A percentile compares a stretch with the other conserved stretches of the same genome.
Evolutionary conservation across 2,329 filamentous ascomycete species (phyloP).

Genomic region (Mycosphaerella arachidis): DNA sequence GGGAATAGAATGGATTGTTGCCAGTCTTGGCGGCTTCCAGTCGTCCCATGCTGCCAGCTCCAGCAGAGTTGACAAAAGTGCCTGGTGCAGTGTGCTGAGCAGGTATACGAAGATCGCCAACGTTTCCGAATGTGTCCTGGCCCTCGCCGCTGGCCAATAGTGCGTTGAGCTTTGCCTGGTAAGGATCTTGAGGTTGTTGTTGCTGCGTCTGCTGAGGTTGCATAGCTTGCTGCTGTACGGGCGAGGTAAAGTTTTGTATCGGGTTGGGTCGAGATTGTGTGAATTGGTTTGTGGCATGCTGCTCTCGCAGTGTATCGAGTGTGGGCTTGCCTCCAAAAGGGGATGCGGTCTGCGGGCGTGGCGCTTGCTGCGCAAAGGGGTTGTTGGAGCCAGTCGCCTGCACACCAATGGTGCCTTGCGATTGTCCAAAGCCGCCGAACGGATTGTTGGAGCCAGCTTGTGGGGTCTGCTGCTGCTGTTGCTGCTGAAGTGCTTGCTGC

Average conservation of each 20-base stretch:
- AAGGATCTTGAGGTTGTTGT: slow-evolving; percentile 47
- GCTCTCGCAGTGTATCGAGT: slow-evolving; percentile 73
- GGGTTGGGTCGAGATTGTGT: slow-evolving; percentile 48
- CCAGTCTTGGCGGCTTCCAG: slow-evolving; percentile 66
- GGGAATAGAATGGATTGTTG: slow-evolving; percentile 87
- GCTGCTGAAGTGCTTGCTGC: slow-evolving; percentile 52
- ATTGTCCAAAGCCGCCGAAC: slow-evolving; percentile 63
- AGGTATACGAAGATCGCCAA: slow-evolving; percentile 91
- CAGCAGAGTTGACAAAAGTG: slow-evolving; percentile 93
- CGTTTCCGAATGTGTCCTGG: slow-evolving; percentile 95
- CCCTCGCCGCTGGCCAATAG: slow-evolving; percentile 84
- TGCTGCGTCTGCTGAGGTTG: slow-evolving; percentile 46
- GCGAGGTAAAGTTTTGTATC: slow-evolving; percentile 31
- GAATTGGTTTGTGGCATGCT: slow-evolving; percentile 68
- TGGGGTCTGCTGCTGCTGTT: slow-evolving; percentile 47
- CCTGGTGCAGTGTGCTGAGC: slow-evolving; percentile 94
- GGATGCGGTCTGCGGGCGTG: slow-evolving; percentile 52
- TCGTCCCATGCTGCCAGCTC: slow-evolving; percentile 63
- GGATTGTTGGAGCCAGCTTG: slow-evolving; percentile 90
- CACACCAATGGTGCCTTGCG: slow-evolving; percentile 65
- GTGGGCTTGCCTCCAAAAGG: slow-evolving; percentile 60
- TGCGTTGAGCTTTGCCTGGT: slow-evolving; percentile 72
- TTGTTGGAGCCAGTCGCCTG: slow-evolving; percentile 96
- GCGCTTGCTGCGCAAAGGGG: slow-evolving; percentile 74
- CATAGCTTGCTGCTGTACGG: slow-evolving; percentile 42